Percentiles rank a stretch among this genome's conserved stretches.
These are phyloP conservation scores for Hygrophorus pudorinus DNA, from an alignment of 768 basidiomycete genomes.

Conservation along the genomic window DNA sequence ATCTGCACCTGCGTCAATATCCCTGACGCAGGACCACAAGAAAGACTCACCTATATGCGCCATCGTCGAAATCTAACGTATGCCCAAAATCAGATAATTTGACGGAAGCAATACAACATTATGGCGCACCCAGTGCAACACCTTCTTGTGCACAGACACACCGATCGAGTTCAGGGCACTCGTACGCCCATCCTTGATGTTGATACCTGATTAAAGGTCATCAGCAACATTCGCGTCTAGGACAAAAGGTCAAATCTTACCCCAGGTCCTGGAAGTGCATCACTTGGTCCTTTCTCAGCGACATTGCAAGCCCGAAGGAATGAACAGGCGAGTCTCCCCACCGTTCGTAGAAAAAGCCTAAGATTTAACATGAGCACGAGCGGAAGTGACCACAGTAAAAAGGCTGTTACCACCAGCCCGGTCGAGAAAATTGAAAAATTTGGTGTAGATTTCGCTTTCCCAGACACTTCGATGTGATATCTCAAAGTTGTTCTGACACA, in stretches of 20 bases:
- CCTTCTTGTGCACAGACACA: constrained; percentile 18
- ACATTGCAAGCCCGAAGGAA: constrained; percentile 20
- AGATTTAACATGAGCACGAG: neutral
- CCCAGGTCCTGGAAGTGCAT: constrained; percentile 19
- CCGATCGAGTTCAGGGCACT: constrained; percentile 14
- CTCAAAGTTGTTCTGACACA: constrained; percentile 21
- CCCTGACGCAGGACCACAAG: too few relatives aligned
- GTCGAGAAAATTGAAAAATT: constrained; percentile 18
- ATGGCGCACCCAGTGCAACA: constrained; percentile 1
- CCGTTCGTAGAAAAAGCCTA: constrained; percentile 22
- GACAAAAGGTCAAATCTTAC: neutral
- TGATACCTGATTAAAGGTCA: constrained; percentile 14
- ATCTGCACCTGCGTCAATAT: too few relatives aligned
- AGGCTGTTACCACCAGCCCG: constrained; percentile 12
- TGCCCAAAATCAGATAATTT: too few relatives aligned
- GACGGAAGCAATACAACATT: neutral
- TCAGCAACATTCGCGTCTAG: too few relatives aligned
- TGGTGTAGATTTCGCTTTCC: constrained; percentile 16
- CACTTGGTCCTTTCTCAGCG: constrained; percentile 19
- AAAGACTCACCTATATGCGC: too few relatives aligned
- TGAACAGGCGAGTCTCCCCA: constrained; percentile 22
- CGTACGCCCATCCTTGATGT: constrained; percentile 19
- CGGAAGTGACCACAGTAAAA: neutral
- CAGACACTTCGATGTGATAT: constrained; percentile 21
- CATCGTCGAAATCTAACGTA: too few relatives aligned